Evolutionary conservation across 805 yeast genomes (phyloP).

Genomic region (Barnettozyma populi): DNA sequence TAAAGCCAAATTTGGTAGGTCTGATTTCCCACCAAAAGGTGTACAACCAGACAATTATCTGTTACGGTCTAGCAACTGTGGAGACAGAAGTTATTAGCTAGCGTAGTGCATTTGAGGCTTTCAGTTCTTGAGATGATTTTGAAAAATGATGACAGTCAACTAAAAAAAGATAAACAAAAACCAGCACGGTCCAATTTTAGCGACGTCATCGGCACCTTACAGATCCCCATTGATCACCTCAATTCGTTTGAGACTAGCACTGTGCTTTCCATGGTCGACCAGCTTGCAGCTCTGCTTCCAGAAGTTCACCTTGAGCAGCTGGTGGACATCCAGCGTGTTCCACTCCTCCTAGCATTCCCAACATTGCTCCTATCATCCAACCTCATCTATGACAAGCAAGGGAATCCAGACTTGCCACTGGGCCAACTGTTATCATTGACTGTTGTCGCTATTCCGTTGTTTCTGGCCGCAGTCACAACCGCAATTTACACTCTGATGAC

Average conservation of each 20-base stretch:
- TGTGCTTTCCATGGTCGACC: neutral
- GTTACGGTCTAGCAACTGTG: too few relatives aligned
- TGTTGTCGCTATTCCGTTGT: conserved; percentile 12
- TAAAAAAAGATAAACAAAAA: neutral
- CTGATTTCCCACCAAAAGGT: too few relatives aligned
- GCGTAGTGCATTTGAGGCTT: too few relatives aligned
- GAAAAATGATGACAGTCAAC: too few relatives aligned
- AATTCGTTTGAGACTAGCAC: neutral
- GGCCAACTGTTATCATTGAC: conserved; percentile 1
- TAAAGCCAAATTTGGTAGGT: too few relatives aligned
- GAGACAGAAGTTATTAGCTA: too few relatives aligned
- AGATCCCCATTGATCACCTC: neutral
- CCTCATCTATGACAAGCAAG: conserved; percentile 12
- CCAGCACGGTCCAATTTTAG: neutral
- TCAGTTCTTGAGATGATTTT: too few relatives aligned
- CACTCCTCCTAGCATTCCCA: conserved; percentile 25
- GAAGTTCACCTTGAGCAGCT: conserved; percentile 18
- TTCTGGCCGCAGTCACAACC: conserved; percentile 15
- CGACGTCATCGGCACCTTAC: neutral
- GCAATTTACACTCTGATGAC: conserved; percentile 7
- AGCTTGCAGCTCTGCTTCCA: neutral
- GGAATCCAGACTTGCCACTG: conserved; percentile 3
- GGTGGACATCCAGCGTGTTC: conserved; percentile 20
- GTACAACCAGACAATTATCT: too few relatives aligned
- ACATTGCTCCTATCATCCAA: conserved; percentile 21